phyloP scores from a whole-genome alignment of 768 basidiomycete species.

The Suillus cothurnatus region DNA sequence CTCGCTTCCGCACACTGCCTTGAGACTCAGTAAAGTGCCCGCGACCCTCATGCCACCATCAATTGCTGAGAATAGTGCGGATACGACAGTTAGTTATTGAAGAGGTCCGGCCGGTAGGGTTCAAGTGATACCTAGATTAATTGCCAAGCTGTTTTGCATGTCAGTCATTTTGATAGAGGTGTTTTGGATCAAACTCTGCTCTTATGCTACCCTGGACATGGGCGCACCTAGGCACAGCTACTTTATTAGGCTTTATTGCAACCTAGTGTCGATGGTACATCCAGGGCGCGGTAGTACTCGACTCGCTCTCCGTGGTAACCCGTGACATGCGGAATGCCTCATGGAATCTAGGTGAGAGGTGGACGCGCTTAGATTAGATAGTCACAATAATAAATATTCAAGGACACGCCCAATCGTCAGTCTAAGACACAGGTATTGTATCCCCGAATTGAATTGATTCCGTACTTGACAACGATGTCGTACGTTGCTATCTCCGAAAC shows the following conservation, averaged over 20 bases:
- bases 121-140: neutral
- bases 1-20: neutral
- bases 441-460: neutral
- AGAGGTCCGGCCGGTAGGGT: neutral
- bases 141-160: neutral
- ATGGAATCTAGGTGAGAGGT: too few species aligned
- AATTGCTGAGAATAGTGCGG: neutral
- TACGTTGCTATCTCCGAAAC: neutral
- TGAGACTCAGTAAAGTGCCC: neutral
- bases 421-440: neutral
- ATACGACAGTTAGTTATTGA: neutral
- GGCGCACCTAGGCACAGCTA: neutral
- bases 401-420: too few species aligned
- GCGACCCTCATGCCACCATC: neutral
- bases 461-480: neutral
- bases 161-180: neutral
- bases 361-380: neutral
- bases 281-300: too few species aligned
- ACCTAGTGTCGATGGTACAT: too few species aligned
- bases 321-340: neutral
- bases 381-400: too few species aligned
- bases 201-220: neutral
- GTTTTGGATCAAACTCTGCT: neutral
- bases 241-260: constrained; percentile 1
- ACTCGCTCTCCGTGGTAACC: neutral